phyloP scores from a whole-genome alignment of 345 rosid species.

The Rhodamnia rubescens region DNA sequence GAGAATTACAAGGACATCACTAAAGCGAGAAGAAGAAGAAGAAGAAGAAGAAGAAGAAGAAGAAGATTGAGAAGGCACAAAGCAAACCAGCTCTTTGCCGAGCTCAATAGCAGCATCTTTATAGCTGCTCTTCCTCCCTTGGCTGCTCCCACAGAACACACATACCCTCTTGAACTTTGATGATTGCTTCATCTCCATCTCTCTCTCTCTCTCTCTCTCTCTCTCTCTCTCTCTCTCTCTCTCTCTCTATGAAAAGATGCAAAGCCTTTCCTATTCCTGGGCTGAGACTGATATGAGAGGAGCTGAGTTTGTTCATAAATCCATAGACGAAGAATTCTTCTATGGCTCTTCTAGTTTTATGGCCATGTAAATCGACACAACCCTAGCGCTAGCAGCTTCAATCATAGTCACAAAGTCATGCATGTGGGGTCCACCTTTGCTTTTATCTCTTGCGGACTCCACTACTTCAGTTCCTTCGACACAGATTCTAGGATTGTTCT shows the following conservation, averaged over 20 bases:
- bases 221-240: slow-evolving; percentile 1
- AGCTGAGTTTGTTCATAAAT: not conserved
- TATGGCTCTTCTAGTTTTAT: not conserved
- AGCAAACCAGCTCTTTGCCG: slow-evolving; percentile 60
- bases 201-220: slow-evolving; percentile 1
- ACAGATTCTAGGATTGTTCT: not conserved
- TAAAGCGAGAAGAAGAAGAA: not conserved
- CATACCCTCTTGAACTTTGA: slow-evolving; percentile 68
- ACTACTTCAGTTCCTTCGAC: not conserved
- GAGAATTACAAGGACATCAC: not conserved
- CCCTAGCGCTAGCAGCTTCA: not conserved
- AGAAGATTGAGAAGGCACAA: not conserved
- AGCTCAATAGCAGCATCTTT: slow-evolving; percentile 82
- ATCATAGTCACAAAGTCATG: not conserved
- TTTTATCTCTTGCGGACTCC: not conserved
- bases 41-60: not conserved
- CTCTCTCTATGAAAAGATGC: not conserved
- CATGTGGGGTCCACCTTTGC: not conserved
- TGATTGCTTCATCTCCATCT: slow-evolving; percentile 17
- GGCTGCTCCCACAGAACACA: slow-evolving; percentile 94
- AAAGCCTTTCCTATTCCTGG: not conserved
- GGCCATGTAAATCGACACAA: not conserved
- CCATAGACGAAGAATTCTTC: not conserved
- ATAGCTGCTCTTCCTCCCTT: slow-evolving; percentile 64
- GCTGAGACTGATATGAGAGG: not conserved